Evolutionary conservation across 2,329 filamentous ascomycete genomes (phyloP), one percentile per base, ranked within the genome.

Genomic region (Alternaria panax): DNA sequence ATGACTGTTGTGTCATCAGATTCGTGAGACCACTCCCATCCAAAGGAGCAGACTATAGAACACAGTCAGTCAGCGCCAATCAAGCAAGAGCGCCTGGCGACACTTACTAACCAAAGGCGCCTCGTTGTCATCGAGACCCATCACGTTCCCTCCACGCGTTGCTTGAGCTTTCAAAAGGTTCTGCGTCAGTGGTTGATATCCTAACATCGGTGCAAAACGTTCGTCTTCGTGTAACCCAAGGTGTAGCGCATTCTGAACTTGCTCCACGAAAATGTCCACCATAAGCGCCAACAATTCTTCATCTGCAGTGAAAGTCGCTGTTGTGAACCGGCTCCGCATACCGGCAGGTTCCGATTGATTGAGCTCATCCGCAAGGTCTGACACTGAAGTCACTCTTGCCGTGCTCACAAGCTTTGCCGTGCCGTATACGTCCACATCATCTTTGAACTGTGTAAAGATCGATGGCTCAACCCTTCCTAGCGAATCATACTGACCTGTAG

Each of bases 351-450:
- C 48, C 4, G 48, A 41, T 38, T 18, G 48, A 22, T 51, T 51
- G 22, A 51, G 48, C 36, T 51, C 48, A 28, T 51, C 48, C 24
- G 48, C 48, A 28, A 51, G 48, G 9, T 51, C 22, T 5, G n/a
- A 51, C 24, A 51, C 14, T 22, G 48, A 51, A 30, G 48, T 51
- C 24, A 51, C 24, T 51, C 48, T 51, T 3, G 48, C 48, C n/a
- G 48, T 51, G 48, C 34, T 51, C n/a, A 41, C n/a, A 24, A 51
- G 41, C 48, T 51, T 51, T 22, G 48, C 48, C n/a, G 48, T 24
- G 20, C 48, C 48, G 30, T 51, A 51, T 4, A 41, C 36, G 5
- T 51, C 48, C 25, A 14, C 36, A 8, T 51, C 36, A 9, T 51
- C 48, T 28, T 41, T 51, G 48, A 51, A 51, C 48, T 51, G 48